Conservation (phyloP, 139 green algal species). For the Chlorella sp. region DNA sequence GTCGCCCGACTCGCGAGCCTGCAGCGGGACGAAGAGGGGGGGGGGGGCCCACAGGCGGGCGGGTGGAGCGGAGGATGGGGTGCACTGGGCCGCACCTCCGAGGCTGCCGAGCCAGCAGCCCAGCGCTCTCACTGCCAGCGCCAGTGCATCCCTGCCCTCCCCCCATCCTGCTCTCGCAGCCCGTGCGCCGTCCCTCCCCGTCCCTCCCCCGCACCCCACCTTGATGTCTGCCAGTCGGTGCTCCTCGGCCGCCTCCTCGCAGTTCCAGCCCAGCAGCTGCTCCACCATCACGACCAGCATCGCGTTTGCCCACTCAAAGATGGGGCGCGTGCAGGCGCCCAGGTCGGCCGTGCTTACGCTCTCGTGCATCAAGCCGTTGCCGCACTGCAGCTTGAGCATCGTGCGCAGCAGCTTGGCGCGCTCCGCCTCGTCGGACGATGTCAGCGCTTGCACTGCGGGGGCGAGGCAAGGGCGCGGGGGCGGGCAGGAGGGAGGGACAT, state of each 20-base stretch:
- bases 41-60: no score
- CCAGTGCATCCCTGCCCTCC: no score
- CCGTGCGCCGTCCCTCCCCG: neutral
- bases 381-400: constrained; percentile 47
- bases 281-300: constrained; percentile 53
- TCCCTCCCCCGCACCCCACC: constrained; percentile 8
- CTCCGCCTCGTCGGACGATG: neutral
- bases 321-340: constrained; percentile 22
- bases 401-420: constrained; percentile 30
- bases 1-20: neutral
- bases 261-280: constrained; percentile 41
- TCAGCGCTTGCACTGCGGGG: constrained; percentile 54
- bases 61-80: no score
- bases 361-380: constrained; percentile 62
- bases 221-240: constrained; percentile 13
- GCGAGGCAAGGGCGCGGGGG: no score
- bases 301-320: constrained; percentile 59
- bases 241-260: constrained; percentile 21
- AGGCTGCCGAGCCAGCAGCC: no score
- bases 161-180: neutral
- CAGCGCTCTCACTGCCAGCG: no score
- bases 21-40: neutral
- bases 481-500: no score
- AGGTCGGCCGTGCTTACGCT: constrained; percentile 12
- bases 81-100: no score